Conservation (phyloP, 2,329 filamentous ascomycete genomes). For the Chaetomiaceae sp. region DNA sequence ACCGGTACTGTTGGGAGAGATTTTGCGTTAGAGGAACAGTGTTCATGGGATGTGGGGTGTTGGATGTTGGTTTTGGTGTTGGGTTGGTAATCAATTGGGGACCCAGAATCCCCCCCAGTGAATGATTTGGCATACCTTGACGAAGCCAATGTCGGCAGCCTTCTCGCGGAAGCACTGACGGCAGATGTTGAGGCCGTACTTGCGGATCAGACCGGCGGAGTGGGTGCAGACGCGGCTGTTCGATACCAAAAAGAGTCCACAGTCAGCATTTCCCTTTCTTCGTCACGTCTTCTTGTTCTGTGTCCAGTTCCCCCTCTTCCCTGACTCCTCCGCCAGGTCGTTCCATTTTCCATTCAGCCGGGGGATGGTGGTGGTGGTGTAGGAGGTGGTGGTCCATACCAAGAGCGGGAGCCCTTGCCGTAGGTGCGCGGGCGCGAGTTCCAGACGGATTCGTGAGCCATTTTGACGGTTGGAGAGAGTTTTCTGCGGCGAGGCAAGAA, state of each 20-base stretch:
- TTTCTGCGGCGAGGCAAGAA: conserved; percentile 14
- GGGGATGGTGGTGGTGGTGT: conserved; percentile 2
- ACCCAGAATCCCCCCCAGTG: too few relatives aligned
- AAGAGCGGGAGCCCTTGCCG: conserved; percentile 91
- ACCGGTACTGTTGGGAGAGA: conserved; percentile 21
- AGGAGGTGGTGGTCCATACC: conserved; percentile 66
- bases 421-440: conserved; percentile 96
- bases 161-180: conserved; percentile 76
- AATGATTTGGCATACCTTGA: conserved; percentile 49
- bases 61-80: not conserved
- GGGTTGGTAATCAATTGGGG: not conserved
- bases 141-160: conserved; percentile 66
- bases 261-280: conserved; percentile 22
- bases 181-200: conserved; percentile 93
- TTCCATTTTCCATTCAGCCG: not conserved
- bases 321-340: conserved; percentile 3
- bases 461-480: conserved; percentile 41
- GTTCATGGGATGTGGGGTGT: too few relatives aligned
- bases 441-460: conserved; percentile 92
- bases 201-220: conserved; percentile 98
- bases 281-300: conserved; percentile 2
- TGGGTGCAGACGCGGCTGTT: conserved; percentile 71
- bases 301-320: not conserved
- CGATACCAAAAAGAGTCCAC: not conserved
- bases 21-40: conserved; percentile 2